phyloP scores from a whole-genome alignment of 2,329 filamentous ascomycete species.

The Chrysosporium queenslandicum region DNA sequence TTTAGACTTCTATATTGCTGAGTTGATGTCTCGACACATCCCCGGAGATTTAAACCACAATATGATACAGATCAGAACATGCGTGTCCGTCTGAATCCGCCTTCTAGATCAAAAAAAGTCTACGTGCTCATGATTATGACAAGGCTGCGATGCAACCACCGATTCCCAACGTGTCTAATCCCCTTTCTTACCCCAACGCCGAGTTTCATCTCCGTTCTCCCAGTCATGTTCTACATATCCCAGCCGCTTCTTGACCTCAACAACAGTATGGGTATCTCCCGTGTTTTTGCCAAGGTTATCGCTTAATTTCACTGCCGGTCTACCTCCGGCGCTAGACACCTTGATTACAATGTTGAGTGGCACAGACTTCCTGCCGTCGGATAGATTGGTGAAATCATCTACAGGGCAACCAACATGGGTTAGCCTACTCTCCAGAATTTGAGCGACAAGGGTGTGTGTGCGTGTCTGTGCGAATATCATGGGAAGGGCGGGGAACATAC shows the following conservation, averaged over 20 bases:
- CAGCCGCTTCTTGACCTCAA: conserved; percentile 71
- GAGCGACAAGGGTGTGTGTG: neutral
- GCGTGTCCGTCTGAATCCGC: no score
- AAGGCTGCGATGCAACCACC: neutral
- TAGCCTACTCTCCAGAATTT: neutral
- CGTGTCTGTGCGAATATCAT: no score
- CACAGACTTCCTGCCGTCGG: conserved; percentile 68
- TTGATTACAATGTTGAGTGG: conserved; percentile 98
- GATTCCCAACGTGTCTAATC: conserved; percentile 7
- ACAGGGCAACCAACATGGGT: neutral
- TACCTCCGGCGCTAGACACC: conserved; percentile 70
- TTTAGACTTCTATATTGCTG: neutral
- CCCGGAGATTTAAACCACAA: no score
- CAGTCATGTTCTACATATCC: conserved; percentile 81
- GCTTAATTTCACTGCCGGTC: conserved; percentile 82
- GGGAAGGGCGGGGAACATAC: conserved; percentile 31
- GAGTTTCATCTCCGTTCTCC: conserved; percentile 72
- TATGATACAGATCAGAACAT: no score
- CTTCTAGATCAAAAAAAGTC: no score
- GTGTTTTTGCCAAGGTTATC: conserved; percentile 93
- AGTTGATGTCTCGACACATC: no score
- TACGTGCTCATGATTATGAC: neutral
- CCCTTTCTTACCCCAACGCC: conserved; percentile 55
- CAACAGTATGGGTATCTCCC: conserved; percentile 67
- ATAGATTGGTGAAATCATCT: conserved; percentile 72